Evolutionary conservation across 352 stramenopile species (phyloP), one percentile per base, ranked within the genome.

Genomic region (Phytophthora pluvialis): DNA sequence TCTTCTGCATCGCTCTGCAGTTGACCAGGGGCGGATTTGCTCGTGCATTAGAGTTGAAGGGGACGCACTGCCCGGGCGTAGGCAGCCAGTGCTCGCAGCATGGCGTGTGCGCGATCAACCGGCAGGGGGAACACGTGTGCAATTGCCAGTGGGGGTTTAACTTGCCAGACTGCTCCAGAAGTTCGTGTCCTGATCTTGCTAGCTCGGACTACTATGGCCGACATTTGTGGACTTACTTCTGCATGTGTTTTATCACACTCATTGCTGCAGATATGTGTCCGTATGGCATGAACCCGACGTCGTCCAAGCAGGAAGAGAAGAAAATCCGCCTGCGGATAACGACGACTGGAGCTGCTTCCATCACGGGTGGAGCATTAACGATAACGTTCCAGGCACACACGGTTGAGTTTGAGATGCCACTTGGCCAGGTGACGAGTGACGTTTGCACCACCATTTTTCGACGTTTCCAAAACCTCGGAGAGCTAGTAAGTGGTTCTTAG

Each of bases 61-160:
- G 32, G 36, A 77, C 70, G 38, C 76, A 75, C 29, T 93, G 84
- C 12, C 81, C 82, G 3, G 84, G 82, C 3, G 64, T 65, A 36
- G 75, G 73, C 10, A 91, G 87, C 47, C 82, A 90, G 60, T 93
- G 84, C 64, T 91, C 81, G 12, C 70, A 90, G 28, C 82, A 90
- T 52, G 84, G 84, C 26, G 63, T 69, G 25, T 93, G 84, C 50
- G 79, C 71, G 48, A 77, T 91, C 69, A 91, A 83, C 43, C 77
- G 81, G 25, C 72, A 79, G 18, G 81, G 81, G 29, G 73, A 90
- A 18, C 68, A 82, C 50, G 81, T 93, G 31, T 93, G 84, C 74
- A 93, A 91, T 54, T 93, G 84, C 48, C 79, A 91, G 43, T 91
- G 84, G 84, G 82, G 84, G 2, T 91, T 84, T 52, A 74, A 72